phyloP scores from a whole-genome alignment of 2,329 filamentous ascomycete genomes.

The Mycocentrospora acerina region DNA sequence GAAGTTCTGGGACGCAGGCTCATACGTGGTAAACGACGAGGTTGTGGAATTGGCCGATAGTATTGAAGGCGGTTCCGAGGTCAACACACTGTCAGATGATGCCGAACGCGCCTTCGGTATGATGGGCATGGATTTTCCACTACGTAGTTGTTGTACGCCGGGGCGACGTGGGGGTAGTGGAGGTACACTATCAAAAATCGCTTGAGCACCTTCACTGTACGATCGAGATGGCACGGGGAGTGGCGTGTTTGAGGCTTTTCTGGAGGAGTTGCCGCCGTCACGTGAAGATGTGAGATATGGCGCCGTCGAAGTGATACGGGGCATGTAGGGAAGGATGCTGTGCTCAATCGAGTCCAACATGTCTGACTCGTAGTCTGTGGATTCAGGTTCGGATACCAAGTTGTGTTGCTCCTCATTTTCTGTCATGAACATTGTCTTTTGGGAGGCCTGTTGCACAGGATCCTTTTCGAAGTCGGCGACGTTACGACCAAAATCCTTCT shows the following conservation, averaged over 20 bases:
- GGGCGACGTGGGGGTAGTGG: constrained; percentile 25
- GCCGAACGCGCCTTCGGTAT: constrained; percentile 5
- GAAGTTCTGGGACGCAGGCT: constrained; percentile 2
- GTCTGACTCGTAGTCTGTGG: neutral
- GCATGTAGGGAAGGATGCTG: constrained; percentile 19
- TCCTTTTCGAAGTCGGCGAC: no score
- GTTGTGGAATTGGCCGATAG: constrained; percentile 17
- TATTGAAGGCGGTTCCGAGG: constrained; percentile 11
- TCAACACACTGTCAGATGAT: constrained; percentile 10
- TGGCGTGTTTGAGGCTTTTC: neutral
- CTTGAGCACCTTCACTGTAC: constrained; percentile 8
- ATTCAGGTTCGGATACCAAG: no score
- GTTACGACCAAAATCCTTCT: no score
- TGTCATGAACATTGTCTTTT: no score
- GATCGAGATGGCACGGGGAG: constrained; percentile 8
- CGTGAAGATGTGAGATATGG: constrained; percentile 3
- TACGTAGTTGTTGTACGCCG: constrained; percentile 7
- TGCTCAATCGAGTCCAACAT: constrained; percentile 15
- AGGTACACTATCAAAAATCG: constrained; percentile 3
- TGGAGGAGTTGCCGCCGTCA: neutral
- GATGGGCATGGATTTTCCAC: neutral
- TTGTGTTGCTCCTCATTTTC: constrained; percentile 3
- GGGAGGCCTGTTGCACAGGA: no score
- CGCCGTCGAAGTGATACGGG: constrained; percentile 10
- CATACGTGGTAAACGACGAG: constrained; percentile 18